phyloP scores from a whole-genome alignment of 202 grass and related monocot genomes.

The Elaeis oleifera region DNA sequence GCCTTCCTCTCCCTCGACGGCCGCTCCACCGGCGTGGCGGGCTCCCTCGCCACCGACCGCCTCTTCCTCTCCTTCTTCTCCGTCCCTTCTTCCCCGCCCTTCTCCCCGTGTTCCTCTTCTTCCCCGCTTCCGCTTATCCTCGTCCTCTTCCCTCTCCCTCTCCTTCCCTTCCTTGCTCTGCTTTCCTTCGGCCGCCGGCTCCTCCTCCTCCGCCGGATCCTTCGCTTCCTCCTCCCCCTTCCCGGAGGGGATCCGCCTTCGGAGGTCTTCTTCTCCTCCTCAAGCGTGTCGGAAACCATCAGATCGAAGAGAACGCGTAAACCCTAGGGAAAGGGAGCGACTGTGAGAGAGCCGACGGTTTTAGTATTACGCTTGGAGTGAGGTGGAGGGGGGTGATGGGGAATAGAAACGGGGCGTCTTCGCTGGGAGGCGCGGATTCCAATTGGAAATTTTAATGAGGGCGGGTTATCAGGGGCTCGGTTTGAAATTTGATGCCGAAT shows the following conservation, averaged over 20 bases:
- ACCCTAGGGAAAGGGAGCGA: background rate
- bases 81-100: slow-evolving; percentile 22
- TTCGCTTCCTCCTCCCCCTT: background rate
- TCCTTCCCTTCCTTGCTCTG: slow-evolving; percentile 11
- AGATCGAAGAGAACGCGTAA: background rate
- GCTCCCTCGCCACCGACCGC: slow-evolving; percentile 2
- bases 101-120: slow-evolving; percentile 22
- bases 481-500: slow-evolving; percentile 3
- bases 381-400: too few species aligned
- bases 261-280: slow-evolving; percentile 27
- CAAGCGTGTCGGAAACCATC: slow-evolving; percentile 33
- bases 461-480: background rate
- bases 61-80: slow-evolving; percentile 24
- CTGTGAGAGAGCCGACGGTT: background rate
- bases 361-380: too few species aligned
- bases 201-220: background rate
- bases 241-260: slow-evolving; percentile 20
- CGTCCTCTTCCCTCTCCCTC: slow-evolving; percentile 11
- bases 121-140: slow-evolving; percentile 8
- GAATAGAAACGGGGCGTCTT: background rate
- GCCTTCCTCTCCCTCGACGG: slow-evolving; percentile 84
- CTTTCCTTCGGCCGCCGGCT: slow-evolving; percentile 2
- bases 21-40: slow-evolving; percentile 29
- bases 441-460: slow-evolving; percentile 1
- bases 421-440: background rate